These are phyloP conservation scores for Protostelium mycophagum DNA, from an alignment of 78 protist species.

Conservation along the genomic window DNA sequence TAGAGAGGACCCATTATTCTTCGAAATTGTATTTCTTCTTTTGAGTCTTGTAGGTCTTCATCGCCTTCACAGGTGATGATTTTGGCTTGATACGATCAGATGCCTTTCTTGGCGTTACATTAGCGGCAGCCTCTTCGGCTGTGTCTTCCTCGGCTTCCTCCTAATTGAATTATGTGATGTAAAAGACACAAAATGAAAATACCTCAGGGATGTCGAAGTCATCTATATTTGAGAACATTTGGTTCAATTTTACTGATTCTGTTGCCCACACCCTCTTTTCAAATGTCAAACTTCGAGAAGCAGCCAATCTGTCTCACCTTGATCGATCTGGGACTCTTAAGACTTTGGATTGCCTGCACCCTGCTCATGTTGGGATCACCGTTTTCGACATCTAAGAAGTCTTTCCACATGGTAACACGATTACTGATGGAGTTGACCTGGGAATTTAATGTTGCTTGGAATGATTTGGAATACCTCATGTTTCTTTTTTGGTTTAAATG, in stretches of 20 bases:
- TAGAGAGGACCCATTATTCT: too few relatives aligned
- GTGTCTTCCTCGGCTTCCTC: not conserved
- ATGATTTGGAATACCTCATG: not conserved
- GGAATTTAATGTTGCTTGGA: not conserved
- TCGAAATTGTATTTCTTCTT: too few relatives aligned
- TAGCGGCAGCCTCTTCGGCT: not conserved
- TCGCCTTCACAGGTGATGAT: too few relatives aligned
- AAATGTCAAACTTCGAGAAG: not conserved
- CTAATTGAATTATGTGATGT: not conserved
- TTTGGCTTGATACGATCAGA: too few relatives aligned
- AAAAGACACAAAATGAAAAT: not conserved
- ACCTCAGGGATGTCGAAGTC: not conserved
- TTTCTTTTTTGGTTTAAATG: not conserved
- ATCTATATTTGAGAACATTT: not conserved
- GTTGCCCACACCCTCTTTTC: not conserved
- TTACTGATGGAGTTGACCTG: not conserved
- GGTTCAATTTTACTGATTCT: not conserved
- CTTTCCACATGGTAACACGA: not conserved
- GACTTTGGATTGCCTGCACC: not conserved
- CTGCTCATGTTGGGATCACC: not conserved
- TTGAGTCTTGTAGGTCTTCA: too few relatives aligned
- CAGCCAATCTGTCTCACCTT: not conserved
- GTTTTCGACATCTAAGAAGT: not conserved
- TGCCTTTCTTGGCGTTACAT: not conserved
- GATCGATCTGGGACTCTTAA: not conserved